A percentile compares a stretch with the other conserved stretches of the same genome.
Conservation (phyloP, 1,284 basidiomycete genomes). For the Apiotrichum sp. region DNA sequence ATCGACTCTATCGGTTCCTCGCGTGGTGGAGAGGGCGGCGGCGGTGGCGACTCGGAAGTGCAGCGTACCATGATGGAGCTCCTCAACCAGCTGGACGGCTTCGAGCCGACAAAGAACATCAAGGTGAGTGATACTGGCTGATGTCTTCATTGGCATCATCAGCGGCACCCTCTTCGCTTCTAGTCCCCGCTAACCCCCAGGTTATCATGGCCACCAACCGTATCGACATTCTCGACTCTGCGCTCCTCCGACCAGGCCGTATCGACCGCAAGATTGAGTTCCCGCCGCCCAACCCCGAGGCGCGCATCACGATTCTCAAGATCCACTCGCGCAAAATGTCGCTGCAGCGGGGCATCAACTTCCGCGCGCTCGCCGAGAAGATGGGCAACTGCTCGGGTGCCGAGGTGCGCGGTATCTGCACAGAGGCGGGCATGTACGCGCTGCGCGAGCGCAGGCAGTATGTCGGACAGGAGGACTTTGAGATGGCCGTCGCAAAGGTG, state of each 20-base stretch:
- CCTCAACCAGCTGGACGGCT: conserved; percentile 97
- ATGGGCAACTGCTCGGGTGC: conserved; percentile 99
- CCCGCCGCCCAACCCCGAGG: conserved; percentile 96
- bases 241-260: conserved; percentile 87
- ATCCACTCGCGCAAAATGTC: conserved; percentile 99
- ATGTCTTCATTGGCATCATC: background rate
- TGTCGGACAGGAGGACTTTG: conserved; percentile 97
- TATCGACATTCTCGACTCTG: conserved; percentile 95
- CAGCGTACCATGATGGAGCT: conserved; percentile 54
- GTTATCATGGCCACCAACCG: conserved; percentile 99
- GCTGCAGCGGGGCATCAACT: conserved; percentile 92
- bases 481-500: conserved; percentile 95
- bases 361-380: conserved; percentile 90
- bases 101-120: conserved; percentile 97
- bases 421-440: conserved; percentile 98
- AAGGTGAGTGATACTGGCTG: conserved; percentile 54
- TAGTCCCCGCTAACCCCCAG: conserved; percentile 12
- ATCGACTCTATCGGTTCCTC: conserved; percentile 97
- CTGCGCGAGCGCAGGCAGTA: conserved; percentile 90
- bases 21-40: conserved; percentile 79
- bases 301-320: conserved; percentile 89
- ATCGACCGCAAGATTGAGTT: conserved; percentile 99
- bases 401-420: conserved; percentile 96
- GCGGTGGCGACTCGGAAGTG: conserved; percentile 89
- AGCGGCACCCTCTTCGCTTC: no score